These are phyloP conservation scores for Fusarium secorum DNA, from an alignment of 2,329 filamentous ascomycete genomes.

Conservation along the genomic window DNA sequence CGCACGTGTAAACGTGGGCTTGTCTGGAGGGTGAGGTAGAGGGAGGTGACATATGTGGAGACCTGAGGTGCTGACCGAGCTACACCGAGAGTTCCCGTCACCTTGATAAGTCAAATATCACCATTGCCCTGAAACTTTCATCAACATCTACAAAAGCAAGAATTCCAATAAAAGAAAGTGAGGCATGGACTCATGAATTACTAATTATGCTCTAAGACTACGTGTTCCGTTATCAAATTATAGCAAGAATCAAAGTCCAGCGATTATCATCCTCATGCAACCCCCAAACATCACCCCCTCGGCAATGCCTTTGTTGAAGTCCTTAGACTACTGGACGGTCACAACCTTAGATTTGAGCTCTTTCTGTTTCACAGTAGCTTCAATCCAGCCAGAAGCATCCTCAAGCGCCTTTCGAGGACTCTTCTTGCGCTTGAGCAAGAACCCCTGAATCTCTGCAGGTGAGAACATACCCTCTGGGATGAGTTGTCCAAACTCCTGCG, in stretches of 20 bases:
- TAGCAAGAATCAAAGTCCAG: neutral
- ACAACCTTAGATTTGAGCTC: constrained; percentile 57
- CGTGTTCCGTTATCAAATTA: neutral
- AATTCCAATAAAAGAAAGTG: neutral
- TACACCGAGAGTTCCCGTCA: constrained; percentile 36
- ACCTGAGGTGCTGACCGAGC: constrained; percentile 34
- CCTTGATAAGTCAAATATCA: neutral
- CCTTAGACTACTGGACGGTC: constrained; percentile 54
- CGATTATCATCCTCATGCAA: neutral
- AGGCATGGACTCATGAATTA: neutral
- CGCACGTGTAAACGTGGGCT: constrained; percentile 36
- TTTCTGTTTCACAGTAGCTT: constrained; percentile 60
- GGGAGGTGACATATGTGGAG: constrained; percentile 34
- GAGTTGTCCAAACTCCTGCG: constrained; percentile 58
- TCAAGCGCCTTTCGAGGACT: constrained; percentile 62
- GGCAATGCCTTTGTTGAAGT: neutral
- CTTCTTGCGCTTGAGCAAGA: constrained; percentile 69
- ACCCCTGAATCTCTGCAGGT: constrained; percentile 71
- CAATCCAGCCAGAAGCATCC: constrained; percentile 63
- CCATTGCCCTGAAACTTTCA: neutral
- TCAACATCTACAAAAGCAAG: neutral
- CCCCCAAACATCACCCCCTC: neutral
- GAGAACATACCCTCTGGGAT: constrained; percentile 63
- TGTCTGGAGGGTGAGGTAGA: constrained; percentile 14
- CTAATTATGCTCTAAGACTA: neutral